A percentile compares a stretch with the other conserved stretches of the same genome.
Conservation (phyloP, 2,329 filamentous ascomycete species). For the Alternaria novae-zelandiae region DNA sequence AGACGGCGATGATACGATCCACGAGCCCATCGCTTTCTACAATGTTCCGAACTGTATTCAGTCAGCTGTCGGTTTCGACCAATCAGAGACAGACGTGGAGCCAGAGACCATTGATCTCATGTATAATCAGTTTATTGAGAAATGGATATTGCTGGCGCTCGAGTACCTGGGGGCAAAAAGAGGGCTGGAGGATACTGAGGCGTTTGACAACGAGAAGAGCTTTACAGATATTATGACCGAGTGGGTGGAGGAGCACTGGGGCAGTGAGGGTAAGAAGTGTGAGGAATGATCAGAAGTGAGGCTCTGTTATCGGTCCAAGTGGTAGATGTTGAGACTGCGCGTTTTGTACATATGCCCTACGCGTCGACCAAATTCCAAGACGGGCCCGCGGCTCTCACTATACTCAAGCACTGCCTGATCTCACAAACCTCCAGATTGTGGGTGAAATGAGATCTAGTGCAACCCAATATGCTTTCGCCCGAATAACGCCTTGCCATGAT, state of each 20-base stretch:
- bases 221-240: slow-evolving; percentile 65
- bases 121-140: slow-evolving; percentile 89
- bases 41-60: slow-evolving; percentile 84
- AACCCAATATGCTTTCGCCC: slow-evolving; percentile 5
- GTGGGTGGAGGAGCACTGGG: slow-evolving; percentile 66
- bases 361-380: neutral
- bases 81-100: slow-evolving; percentile 44
- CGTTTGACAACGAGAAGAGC: slow-evolving; percentile 60
- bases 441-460: neutral
- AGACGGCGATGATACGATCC: slow-evolving; percentile 90
- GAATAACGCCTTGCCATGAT: slow-evolving; percentile 25
- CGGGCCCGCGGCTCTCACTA: neutral
- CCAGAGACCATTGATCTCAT: slow-evolving; percentile 84
- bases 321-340: neutral
- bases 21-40: slow-evolving; percentile 76
- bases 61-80: slow-evolving; percentile 65
- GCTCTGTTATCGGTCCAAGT: neutral
- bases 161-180: slow-evolving; percentile 63
- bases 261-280: slow-evolving; percentile 20
- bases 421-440: neutral
- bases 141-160: slow-evolving; percentile 78
- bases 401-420: neutral
- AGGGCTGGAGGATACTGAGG: slow-evolving; percentile 57
- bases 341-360: neutral
- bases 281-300: neutral